Evolutionary conservation across 1,284 basidiomycete genomes (phyloP).

Genomic region (Waitea zeae): DNA sequence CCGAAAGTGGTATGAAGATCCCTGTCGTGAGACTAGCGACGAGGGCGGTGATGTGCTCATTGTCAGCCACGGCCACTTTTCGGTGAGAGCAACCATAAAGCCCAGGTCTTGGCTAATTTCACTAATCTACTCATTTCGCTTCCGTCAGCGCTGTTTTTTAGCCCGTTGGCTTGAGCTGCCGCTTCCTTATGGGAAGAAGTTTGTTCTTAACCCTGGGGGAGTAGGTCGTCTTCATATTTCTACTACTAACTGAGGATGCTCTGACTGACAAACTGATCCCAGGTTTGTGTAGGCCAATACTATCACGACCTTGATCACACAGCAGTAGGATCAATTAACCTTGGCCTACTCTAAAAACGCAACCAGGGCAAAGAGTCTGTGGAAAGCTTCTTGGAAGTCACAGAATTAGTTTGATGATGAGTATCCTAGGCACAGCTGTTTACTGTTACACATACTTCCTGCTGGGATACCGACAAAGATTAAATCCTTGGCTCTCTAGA

Average conservation of each 20-base stretch:
- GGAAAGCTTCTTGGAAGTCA: too few relatives aligned
- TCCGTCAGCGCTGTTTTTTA: slow-evolving; percentile 10
- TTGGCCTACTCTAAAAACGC: slow-evolving; percentile 2
- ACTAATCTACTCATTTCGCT: slow-evolving; percentile 7
- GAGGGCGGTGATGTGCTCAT: slow-evolving; percentile 11
- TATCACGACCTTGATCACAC: slow-evolving; percentile 8
- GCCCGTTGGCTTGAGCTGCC: slow-evolving; percentile 11
- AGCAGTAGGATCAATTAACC: slow-evolving; percentile 8
- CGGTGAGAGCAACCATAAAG: too few relatives aligned
- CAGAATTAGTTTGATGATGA: too few relatives aligned
- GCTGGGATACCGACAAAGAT: too few relatives aligned
- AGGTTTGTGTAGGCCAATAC: slow-evolving; percentile 10
- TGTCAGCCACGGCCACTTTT: slow-evolving; percentile 10
- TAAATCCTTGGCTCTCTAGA: too few relatives aligned
- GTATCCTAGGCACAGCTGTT: too few relatives aligned
- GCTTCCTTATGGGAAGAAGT: slow-evolving; percentile 8
- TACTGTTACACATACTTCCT: too few relatives aligned
- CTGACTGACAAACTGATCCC: slow-evolving; percentile 3
- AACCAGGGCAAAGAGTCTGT: too few relatives aligned
- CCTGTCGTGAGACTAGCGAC: slow-evolving; percentile 8
- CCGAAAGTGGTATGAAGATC: slow-evolving; percentile 7
- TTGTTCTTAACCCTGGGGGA: slow-evolving; percentile 11
- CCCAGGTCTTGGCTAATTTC: background rate
- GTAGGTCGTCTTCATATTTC: slow-evolving; percentile 7
- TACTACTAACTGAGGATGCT: background rate